A percentile compares a stretch with the other conserved stretches of the same genome.
phyloP scores from a whole-genome alignment of 2,329 filamentous ascomycete genomes.

The Colletotrichum sansevieriae region DNA sequence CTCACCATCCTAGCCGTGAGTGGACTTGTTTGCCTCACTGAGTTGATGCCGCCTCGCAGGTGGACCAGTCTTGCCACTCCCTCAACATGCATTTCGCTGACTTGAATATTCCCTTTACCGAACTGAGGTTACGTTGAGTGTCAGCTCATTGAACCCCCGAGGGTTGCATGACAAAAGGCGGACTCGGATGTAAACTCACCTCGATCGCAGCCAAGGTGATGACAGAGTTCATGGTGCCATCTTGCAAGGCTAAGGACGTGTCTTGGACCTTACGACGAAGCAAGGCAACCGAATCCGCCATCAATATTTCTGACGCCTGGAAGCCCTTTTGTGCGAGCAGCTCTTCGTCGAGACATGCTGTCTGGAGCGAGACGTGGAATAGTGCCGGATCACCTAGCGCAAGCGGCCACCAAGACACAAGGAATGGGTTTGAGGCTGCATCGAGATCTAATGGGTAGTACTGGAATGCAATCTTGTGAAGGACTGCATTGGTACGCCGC shows the following conservation, averaged over 20 bases:
- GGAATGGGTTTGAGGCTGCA: slow-evolving; percentile 67
- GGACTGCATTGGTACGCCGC: slow-evolving; percentile 53
- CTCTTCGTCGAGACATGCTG: slow-evolving; percentile 69
- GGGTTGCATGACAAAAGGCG: background rate
- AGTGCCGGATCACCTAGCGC: slow-evolving; percentile 67
- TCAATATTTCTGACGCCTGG: slow-evolving; percentile 65
- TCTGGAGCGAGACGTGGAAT: slow-evolving; percentile 71
- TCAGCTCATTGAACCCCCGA: background rate
- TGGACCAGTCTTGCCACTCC: slow-evolving; percentile 63
- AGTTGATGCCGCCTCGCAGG: slow-evolving; percentile 64
- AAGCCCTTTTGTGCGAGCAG: slow-evolving; percentile 65
- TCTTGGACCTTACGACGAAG: slow-evolving; percentile 64
- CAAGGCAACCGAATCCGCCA: slow-evolving; percentile 68
- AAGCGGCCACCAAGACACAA: slow-evolving; percentile 71
- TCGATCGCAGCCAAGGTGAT: slow-evolving; percentile 71
- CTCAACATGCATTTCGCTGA: slow-evolving; percentile 62
- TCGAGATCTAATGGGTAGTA: slow-evolving; percentile 70
- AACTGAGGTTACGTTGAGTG: slow-evolving; percentile 50
- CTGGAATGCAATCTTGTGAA: slow-evolving; percentile 69
- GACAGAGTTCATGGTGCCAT: slow-evolving; percentile 69
- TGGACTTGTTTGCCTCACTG: slow-evolving; percentile 61
- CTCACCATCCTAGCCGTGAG: slow-evolving; percentile 68
- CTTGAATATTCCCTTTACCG: slow-evolving; percentile 64
- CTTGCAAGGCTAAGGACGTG: slow-evolving; percentile 60
- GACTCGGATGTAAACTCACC: slow-evolving; percentile 51